Percentiles rank a stretch among this genome's conserved stretches.
Conservation (phyloP, 257 asterid genomes). For the Datura wrightii region DNA sequence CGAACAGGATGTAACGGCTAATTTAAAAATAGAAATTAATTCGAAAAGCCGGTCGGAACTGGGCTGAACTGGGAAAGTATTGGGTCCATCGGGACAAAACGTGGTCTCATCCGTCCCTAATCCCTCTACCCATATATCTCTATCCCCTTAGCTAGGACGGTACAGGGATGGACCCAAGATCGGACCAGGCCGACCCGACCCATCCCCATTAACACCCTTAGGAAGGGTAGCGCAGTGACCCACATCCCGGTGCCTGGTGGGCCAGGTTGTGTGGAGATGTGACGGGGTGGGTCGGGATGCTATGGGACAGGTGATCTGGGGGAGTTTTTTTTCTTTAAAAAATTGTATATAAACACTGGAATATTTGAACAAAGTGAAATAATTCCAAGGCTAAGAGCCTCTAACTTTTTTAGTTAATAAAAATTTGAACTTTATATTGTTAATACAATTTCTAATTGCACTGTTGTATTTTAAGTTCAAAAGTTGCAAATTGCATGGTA, state of each 20-base stretch:
- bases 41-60: no score
- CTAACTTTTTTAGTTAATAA: not conserved
- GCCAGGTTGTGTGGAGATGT: not conserved
- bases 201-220: no score
- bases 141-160: no score
- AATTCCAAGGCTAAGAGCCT: not conserved
- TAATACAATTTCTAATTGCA: not conserved
- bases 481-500: not conserved
- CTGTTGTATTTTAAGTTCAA: not conserved
- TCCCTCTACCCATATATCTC: no score
- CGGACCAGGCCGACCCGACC: no score
- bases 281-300: not conserved
- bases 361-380: not conserved
- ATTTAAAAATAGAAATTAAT: no score
- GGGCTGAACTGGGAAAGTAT: no score
- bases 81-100: no score
- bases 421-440: not conserved
- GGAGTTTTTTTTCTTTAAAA: not conserved
- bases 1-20: no score
- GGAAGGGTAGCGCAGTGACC: not conserved
- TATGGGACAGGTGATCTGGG: not conserved
- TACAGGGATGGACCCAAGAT: no score
- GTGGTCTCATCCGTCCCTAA: no score
- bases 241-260: not conserved
- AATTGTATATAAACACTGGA: not conserved